A percentile compares a stretch with the other conserved stretches of the same genome.
phyloP scores from a whole-genome alignment of 345 rosid species.

The Sisymbrium altissimum region DNA sequence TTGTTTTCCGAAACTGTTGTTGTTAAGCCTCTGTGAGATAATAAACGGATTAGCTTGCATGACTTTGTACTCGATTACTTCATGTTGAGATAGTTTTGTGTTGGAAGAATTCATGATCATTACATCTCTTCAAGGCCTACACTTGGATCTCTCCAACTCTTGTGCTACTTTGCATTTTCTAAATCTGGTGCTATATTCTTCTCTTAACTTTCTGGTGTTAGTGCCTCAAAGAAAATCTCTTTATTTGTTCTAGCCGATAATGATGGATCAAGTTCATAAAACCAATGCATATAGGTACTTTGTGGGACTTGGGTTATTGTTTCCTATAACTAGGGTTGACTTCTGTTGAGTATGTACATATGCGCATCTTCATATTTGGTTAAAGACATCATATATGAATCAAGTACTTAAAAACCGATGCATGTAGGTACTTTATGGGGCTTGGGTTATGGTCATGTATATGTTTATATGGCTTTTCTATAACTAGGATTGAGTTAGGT shows the following conservation, averaged over 20 bases:
- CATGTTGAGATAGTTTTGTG: constrained; percentile 2
- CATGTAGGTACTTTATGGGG: background rate
- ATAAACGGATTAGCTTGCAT: background rate
- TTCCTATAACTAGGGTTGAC: background rate
- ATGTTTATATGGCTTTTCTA: background rate
- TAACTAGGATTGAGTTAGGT: background rate
- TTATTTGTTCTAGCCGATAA: background rate
- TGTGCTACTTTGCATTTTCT: background rate
- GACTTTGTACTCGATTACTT: background rate
- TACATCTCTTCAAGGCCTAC: background rate
- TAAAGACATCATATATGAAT: too few species aligned
- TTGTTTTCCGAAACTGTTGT: background rate
- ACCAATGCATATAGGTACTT: background rate
- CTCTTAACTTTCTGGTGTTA: background rate
- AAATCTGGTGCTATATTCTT: background rate
- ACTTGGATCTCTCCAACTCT: background rate
- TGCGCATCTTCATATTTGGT: too few species aligned
- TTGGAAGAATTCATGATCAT: background rate
- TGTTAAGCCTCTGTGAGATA: constrained; percentile 8
- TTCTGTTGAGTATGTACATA: background rate
- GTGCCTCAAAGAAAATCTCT: background rate
- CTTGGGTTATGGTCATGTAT: background rate
- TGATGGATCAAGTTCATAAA: background rate
- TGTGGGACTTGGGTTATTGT: background rate
- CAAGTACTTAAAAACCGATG: background rate